These are phyloP conservation scores for Colletotrichum viniferum DNA, from an alignment of 2,329 filamentous ascomycete genomes.

Conservation along the genomic window DNA sequence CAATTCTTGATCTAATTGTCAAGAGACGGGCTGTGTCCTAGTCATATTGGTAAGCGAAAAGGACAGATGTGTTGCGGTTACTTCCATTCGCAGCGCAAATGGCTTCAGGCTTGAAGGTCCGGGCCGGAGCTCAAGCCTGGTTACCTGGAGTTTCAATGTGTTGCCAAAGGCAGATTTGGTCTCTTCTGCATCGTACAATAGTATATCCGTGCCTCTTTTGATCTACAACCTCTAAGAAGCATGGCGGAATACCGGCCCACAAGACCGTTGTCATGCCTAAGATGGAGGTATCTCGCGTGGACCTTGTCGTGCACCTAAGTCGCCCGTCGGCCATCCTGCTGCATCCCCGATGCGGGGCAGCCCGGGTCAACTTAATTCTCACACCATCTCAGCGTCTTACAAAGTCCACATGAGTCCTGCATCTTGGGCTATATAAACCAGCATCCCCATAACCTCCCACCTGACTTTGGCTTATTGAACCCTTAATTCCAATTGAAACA, in stretches of 20 bases:
- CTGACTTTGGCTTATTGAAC: not conserved
- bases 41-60: not conserved
- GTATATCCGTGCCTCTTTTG: not conserved
- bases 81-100: not conserved
- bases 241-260: not conserved
- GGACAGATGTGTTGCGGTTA: not conserved
- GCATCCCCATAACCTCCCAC: not conserved
- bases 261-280: not conserved
- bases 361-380: not conserved
- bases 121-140: not conserved
- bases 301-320: not conserved
- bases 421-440: not conserved
- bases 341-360: constrained; percentile 1
- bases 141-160: not conserved
- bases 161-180: not conserved
- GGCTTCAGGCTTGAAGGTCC: not conserved
- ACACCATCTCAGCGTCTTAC: not conserved
- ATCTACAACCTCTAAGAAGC: not conserved
- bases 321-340: not conserved
- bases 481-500: not conserved
- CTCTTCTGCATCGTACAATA: not conserved
- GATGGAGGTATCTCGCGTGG: not conserved
- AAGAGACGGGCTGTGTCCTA: not conserved
- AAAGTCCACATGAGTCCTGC: not conserved
- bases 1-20: not conserved